Conservation (phyloP, 1,284 basidiomycete genomes). For the Cutaneotrichosporon sp. region DNA sequence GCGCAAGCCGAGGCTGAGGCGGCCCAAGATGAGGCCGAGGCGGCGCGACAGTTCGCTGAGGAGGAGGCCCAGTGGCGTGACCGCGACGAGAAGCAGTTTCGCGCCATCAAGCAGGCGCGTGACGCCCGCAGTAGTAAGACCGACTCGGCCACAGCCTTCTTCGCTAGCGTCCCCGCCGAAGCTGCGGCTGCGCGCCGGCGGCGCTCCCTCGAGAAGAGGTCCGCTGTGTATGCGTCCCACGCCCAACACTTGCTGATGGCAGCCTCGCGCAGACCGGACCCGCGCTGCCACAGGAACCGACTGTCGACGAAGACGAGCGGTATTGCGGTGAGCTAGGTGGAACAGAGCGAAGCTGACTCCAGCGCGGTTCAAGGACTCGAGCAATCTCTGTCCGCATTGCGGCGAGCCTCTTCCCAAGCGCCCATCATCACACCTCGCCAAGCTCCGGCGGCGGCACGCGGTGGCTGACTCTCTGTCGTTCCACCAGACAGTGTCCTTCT, state of each 20-base stretch:
- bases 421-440: conserved; percentile 14
- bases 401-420: conserved; percentile 21
- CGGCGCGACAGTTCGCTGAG: not conserved
- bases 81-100: not conserved
- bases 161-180: not conserved
- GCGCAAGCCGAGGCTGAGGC: no score
- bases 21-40: not conserved
- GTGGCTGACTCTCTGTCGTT: not conserved
- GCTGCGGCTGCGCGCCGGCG: not conserved
- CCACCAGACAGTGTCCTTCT: conserved; percentile 22
- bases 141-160: not conserved
- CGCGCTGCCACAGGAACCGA: not conserved
- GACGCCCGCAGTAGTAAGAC: not conserved
- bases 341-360: not conserved
- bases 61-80: not conserved
- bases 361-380: conserved; percentile 3
- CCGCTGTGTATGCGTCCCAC: not conserved
- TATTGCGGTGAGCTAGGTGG: conserved; percentile 4
- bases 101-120: not conserved
- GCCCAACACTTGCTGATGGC: not conserved
- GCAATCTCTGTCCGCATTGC: conserved; percentile 23
- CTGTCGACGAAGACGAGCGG: not conserved
- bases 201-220: conserved; percentile 1
- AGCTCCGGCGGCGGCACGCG: not conserved
- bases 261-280: not conserved